Conservation (phyloP, 148 eudicot species). For the Rhododendron simsii region DNA sequence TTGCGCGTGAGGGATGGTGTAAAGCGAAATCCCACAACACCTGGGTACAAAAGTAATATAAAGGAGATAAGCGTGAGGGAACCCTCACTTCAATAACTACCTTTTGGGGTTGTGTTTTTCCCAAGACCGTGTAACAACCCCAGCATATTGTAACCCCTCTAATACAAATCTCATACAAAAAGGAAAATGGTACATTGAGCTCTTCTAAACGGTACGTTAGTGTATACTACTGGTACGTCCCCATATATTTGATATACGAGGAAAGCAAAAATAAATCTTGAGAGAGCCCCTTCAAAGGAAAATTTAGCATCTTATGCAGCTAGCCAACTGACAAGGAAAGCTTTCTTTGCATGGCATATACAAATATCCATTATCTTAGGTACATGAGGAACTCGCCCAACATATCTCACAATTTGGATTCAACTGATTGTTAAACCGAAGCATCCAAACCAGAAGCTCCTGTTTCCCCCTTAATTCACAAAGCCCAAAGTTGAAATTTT, state of each 20-base stretch:
- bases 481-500: neutral
- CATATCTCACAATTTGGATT: neutral
- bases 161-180: neutral
- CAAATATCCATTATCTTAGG: neutral
- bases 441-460: neutral
- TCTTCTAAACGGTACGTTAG: neutral
- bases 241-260: neutral
- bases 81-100: too few species aligned
- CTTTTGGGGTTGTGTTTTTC: too few species aligned
- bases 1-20: too few species aligned
- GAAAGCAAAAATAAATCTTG: neutral
- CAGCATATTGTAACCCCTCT: neutral
- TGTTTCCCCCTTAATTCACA: neutral
- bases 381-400: neutral
- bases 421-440: neutral
- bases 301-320: neutral
- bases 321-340: neutral
- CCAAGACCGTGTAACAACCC: neutral
- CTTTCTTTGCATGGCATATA: neutral
- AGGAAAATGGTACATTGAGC: neutral
- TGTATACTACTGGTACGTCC: neutral
- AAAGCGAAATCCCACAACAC: too few species aligned
- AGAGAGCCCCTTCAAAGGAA: neutral
- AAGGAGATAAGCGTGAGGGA: too few species aligned
- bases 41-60: too few species aligned